Evolutionary conservation across 148 eudicot species (phyloP).

Genomic region (Tetragonia tetragonoides): DNA sequence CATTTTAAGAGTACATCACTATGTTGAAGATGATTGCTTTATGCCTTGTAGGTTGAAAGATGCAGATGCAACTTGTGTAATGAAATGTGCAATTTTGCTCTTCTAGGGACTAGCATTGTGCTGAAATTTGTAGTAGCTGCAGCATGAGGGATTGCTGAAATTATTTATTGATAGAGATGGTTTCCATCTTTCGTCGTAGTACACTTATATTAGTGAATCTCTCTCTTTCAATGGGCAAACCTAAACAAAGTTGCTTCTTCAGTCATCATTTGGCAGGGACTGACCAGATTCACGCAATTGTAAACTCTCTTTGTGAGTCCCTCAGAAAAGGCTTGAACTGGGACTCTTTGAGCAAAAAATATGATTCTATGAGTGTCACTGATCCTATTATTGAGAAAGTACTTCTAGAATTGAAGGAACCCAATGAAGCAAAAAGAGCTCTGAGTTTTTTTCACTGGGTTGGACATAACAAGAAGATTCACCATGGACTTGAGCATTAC

Average conservation of each 20-base stretch:
- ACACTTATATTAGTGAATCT: conserved; percentile 7
- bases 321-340: conserved; percentile 59
- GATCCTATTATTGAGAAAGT: conserved; percentile 41
- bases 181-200: conserved; percentile 10
- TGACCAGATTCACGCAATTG: conserved; percentile 24
- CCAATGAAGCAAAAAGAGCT: conserved; percentile 59
- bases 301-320: conserved; percentile 46
- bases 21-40: neutral
- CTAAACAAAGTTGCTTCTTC: conserved; percentile 10
- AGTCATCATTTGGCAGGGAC: conserved; percentile 23
- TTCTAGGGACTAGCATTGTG: neutral
- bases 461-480: conserved; percentile 36
- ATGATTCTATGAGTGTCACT: conserved; percentile 32
- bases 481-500: conserved; percentile 50
- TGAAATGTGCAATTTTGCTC: neutral
- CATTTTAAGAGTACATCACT: too few relatives aligned
- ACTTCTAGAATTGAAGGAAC: conserved; percentile 67
- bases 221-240: conserved; percentile 9
- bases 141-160: conserved; percentile 7
- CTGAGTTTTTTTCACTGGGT: conserved; percentile 87
- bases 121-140: neutral
- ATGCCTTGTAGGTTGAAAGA: neutral
- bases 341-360: conserved; percentile 46
- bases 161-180: conserved; percentile 4
- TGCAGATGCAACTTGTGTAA: neutral